Conservation (phyloP, 129 eudicot species). For the Centaurea solstitialis region DNA sequence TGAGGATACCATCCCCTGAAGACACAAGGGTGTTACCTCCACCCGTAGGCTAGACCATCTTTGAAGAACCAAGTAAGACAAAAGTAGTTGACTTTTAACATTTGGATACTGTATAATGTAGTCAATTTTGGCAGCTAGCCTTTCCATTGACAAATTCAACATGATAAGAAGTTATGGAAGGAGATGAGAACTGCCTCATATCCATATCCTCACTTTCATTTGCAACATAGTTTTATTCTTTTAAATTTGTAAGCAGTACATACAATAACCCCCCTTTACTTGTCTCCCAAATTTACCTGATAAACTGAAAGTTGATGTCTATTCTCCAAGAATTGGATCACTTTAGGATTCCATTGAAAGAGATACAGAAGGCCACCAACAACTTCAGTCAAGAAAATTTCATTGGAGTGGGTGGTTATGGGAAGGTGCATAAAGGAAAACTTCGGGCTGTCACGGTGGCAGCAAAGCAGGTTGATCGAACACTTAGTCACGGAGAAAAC, state of each 20-base stretch:
- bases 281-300: background rate
- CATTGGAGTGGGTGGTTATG: conserved; percentile 24
- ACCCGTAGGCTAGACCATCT: no score
- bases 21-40: no score
- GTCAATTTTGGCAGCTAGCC: background rate
- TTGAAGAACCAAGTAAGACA: no score
- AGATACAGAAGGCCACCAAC: conserved; percentile 17
- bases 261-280: background rate
- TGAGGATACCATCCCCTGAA: no score
- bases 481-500: background rate
- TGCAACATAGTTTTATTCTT: background rate
- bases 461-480: conserved; percentile 10
- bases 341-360: conserved; percentile 10
- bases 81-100: no score
- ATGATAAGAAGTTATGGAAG: background rate
- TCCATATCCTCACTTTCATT: background rate
- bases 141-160: background rate
- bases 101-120: no score
- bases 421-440: conserved; percentile 22
- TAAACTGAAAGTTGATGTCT: background rate
- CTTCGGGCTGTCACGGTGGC: background rate
- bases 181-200: background rate
- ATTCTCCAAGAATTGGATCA: conserved; percentile 19
- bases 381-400: background rate
- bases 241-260: no score